phyloP scores from a whole-genome alignment of 768 basidiomycete species.

The Epithele typhae region DNA sequence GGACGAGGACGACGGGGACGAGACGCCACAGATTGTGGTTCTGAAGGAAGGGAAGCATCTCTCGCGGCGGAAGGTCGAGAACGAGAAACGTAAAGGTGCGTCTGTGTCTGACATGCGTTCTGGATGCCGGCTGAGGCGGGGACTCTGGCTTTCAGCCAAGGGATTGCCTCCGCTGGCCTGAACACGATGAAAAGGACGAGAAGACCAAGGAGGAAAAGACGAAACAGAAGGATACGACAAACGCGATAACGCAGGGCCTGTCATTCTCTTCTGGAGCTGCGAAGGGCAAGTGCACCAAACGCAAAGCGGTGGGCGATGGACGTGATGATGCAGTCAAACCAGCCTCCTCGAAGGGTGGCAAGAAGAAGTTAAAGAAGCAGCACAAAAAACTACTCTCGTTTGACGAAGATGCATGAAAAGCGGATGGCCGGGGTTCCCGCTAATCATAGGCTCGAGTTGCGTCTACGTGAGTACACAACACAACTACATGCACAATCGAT shows the following conservation, averaged over 20 bases:
- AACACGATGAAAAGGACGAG: constrained; percentile 1
- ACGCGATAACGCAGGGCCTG: constrained; percentile 21
- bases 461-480: too few species aligned
- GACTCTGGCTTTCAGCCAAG: too few species aligned
- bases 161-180: constrained; percentile 54
- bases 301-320: constrained; percentile 29
- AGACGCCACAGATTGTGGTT: constrained; percentile 87
- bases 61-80: constrained; percentile 70
- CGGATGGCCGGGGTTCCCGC: not conserved
- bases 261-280: constrained; percentile 34
- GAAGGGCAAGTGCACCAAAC: constrained; percentile 25
- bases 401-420: constrained; percentile 35
- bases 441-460: too few species aligned
- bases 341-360: constrained; percentile 28
- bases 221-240: constrained; percentile 14
- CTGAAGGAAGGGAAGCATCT: constrained; percentile 87
- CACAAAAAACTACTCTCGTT: constrained; percentile 50
- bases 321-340: constrained; percentile 23
- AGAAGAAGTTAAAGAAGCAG: constrained; percentile 53
- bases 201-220: not conserved
- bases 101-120: too few species aligned
- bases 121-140: too few species aligned
- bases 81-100: constrained; percentile 68
- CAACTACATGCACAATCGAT: too few species aligned
- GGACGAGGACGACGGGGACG: constrained; percentile 60